phyloP scores from a whole-genome alignment of 2,329 filamentous ascomycete species.

The Xylariaceae sp. region DNA sequence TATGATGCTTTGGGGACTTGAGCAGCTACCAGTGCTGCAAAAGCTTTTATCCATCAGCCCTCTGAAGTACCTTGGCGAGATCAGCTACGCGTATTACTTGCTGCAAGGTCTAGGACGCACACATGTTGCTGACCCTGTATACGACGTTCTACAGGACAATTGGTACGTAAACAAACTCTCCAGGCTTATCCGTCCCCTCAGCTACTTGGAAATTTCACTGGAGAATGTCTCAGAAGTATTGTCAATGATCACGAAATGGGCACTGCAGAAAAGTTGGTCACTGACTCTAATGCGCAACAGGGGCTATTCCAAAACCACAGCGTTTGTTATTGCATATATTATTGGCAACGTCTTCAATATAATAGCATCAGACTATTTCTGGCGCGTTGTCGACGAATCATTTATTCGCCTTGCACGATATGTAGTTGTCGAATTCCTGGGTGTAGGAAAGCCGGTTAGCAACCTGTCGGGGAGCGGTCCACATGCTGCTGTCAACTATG shows the following conservation, averaged over 20 bases:
- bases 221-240: too few relatives aligned
- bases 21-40: constrained; percentile 14
- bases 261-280: too few relatives aligned
- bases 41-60: constrained; percentile 9
- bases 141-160: constrained; percentile 7
- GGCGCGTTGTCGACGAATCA: constrained; percentile 15
- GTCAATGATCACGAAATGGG: too few relatives aligned
- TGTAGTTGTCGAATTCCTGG: constrained; percentile 13
- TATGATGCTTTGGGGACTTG: constrained; percentile 12
- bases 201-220: too few relatives aligned
- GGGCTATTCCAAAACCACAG: constrained; percentile 14
- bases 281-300: too few relatives aligned
- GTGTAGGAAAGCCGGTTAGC: constrained; percentile 10
- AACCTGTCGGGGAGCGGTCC: constrained; percentile 7
- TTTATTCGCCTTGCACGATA: constrained; percentile 12
- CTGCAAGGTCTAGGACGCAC: constrained; percentile 13
- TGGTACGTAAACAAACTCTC: too few relatives aligned
- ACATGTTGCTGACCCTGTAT: constrained; percentile 12
- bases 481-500: constrained; percentile 8
- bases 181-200: too few relatives aligned
- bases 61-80: constrained; percentile 16
- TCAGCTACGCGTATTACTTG: constrained; percentile 17
- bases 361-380: constrained; percentile 14
- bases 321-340: constrained; percentile 12
- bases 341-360: constrained; percentile 16